Evolutionary conservation across 495 filamentous ascomycete genomes (phyloP), one percentile per base, ranked within the genome.

Genomic region (Trichocladium uniseriatum): DNA sequence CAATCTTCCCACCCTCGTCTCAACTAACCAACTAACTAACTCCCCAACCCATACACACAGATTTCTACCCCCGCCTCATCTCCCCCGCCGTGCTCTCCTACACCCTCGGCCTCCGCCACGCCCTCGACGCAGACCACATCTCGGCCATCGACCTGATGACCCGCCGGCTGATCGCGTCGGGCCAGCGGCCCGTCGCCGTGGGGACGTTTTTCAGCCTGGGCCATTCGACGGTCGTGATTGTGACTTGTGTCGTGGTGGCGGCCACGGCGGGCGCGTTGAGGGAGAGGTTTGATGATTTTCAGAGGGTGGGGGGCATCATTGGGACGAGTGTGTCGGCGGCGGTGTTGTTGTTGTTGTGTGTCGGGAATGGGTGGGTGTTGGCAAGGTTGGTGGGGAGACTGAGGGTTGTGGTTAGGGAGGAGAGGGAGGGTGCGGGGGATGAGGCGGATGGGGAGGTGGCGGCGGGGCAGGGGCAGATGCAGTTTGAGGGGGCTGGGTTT

Each of bases 111-210:
- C 76, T 98, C 18, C 80, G 92, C 44, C 91, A 98, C 75, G 92
- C 92, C 3, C 81, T 96, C 41, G 92, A 96, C 62, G 92, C 92
- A 14, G 91, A 98, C 66, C 92, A 98, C 68, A 96, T 98, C 66
- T 82, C 84, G 42, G 91, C 89, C 43, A 97, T 97, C 55, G 92
- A 97, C 69, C 75, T 97, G 13, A 95, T 92, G 85, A 97, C 91
- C 5, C 78, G 92, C 21, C 79, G 90, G 10, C 76, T 97, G n/a
- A 77, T 96, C 38, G 91, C 91, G 18, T 78, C 85, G 0, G 89
- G 89, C 14, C 86, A 89, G 61, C 79, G 79, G 7, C 89, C 91
- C 7, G 89, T 91, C n/a, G 85, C 90, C 0, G 89, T 96, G 6
- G 91, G 91, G 35, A 94, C 84, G n/a, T 97, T 88, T 55, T 96